phyloP scores from a whole-genome alignment of 306 rosid genomes.

The Dryas drummondii region DNA sequence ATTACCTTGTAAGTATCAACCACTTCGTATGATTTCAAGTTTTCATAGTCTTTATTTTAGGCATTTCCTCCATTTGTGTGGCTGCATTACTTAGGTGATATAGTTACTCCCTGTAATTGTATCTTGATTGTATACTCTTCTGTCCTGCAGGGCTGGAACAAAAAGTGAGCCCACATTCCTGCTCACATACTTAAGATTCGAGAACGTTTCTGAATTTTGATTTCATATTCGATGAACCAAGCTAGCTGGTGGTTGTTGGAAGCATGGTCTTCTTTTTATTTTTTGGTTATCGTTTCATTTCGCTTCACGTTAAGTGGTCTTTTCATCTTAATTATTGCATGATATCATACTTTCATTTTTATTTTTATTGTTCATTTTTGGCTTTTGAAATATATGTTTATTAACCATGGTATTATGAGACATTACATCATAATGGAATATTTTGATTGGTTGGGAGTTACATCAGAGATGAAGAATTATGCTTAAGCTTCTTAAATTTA shows the following conservation, averaged over 20 bases:
- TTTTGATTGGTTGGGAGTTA: neutral
- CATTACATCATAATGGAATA: neutral
- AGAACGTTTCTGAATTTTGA: conserved; percentile 9
- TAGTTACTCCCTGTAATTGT: neutral
- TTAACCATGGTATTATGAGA: neutral
- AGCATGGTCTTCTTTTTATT: neutral
- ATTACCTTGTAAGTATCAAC: conserved; percentile 60
- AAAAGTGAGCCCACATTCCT: conserved; percentile 45
- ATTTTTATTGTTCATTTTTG: neutral
- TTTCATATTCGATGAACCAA: neutral
- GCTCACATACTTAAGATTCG: conserved; percentile 8
- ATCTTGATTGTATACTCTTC: conserved; percentile 23
- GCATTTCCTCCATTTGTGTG: neutral
- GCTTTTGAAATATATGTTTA: neutral
- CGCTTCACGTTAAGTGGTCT: neutral
- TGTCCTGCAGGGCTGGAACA: conserved; percentile 84
- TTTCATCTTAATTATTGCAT: neutral
- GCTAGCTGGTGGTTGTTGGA: conserved; percentile 17
- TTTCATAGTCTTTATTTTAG: neutral
- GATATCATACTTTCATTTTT: no score
- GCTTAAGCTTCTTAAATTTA: conserved; percentile 3
- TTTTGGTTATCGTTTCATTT: neutral
- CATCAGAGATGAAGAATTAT: conserved; percentile 4
- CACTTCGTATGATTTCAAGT: neutral
- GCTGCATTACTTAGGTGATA: neutral